A percentile compares a stretch with the other conserved stretches of the same genome.
phyloP scores from a whole-genome alignment of 495 filamentous ascomycete species.

The Penicillium macrosclerotiorum region DNA sequence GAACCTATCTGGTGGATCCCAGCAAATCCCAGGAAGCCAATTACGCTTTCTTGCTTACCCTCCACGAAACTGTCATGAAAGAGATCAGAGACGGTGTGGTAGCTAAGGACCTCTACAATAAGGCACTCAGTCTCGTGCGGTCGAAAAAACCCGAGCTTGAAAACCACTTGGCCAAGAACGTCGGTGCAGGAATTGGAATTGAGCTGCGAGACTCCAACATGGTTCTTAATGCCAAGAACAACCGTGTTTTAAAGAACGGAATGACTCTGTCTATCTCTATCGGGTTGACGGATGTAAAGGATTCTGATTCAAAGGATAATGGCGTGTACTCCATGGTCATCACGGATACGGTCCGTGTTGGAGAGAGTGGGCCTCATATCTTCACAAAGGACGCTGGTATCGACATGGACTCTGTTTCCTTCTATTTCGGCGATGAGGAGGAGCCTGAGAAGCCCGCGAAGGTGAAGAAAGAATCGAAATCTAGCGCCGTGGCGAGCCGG shows the following conservation, averaged over 20 bases:
- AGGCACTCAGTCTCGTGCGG: conserved; percentile 73
- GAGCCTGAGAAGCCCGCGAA: conserved; percentile 58
- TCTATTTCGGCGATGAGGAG: conserved; percentile 95
- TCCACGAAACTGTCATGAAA: conserved; percentile 85
- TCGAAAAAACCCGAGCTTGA: conserved; percentile 92
- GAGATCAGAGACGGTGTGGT: conserved; percentile 83
- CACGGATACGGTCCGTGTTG: conserved; percentile 89
- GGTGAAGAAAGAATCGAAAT: conserved; percentile 77
- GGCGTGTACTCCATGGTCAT: conserved; percentile 85
- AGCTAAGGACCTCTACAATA: conserved; percentile 88
- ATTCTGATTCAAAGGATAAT: conserved; percentile 77
- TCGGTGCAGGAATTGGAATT: conserved; percentile 88
- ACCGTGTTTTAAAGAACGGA: conserved; percentile 79
- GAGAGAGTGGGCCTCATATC: conserved; percentile 65
- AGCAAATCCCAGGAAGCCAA: conserved; percentile 91
- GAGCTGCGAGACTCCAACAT: conserved; percentile 82
- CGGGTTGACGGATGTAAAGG: conserved; percentile 83
- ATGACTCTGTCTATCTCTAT: conserved; percentile 93
- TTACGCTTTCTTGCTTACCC: conserved; percentile 84
- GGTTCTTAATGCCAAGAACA: conserved; percentile 80
- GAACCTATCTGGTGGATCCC: conserved; percentile 94
- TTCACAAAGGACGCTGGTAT: conserved; percentile 91
- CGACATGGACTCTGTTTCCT: conserved; percentile 87
- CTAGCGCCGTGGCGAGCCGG: conserved; percentile 79
- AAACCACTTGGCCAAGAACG: conserved; percentile 85